Percentiles rank a stretch among this genome's conserved stretches.
Conservation (phyloP, 495 filamentous ascomycete genomes). For the Hypoxylon subgilvum region DNA sequence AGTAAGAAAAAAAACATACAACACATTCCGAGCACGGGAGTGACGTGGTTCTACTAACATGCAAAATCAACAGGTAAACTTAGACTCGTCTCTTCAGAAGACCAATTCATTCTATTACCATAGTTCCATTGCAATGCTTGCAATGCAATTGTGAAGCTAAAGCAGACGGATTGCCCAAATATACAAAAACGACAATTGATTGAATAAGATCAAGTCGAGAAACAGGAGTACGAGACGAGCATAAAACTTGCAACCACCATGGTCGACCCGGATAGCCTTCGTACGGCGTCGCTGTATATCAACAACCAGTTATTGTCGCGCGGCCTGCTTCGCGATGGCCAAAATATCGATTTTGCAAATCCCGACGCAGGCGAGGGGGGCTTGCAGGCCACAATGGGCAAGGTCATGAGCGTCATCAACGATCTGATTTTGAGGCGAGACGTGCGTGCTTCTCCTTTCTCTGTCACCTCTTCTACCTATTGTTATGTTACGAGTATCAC, state of each 20-base stretch:
- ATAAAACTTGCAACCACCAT: no score
- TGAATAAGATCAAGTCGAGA: no score
- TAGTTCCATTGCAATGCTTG: no score
- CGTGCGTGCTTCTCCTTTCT: slow-evolving; percentile 56
- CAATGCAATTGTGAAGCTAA: no score
- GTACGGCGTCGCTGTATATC: slow-evolving; percentile 90
- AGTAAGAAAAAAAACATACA: slow-evolving; percentile 19
- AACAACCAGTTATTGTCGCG: slow-evolving; percentile 93
- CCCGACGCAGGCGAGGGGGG: slow-evolving; percentile 71
- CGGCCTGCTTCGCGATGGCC: slow-evolving; percentile 83
- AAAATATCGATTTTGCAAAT: slow-evolving; percentile 81
- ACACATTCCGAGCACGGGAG: not conserved
- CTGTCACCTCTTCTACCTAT: not conserved
- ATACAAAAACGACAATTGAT: no score
- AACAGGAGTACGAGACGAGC: no score
- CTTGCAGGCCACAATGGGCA: slow-evolving; percentile 73
- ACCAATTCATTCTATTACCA: no score
- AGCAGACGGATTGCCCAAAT: no score
- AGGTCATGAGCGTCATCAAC: slow-evolving; percentile 89
- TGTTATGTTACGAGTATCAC: no score
- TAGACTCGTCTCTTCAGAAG: no score
- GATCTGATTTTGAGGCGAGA: slow-evolving; percentile 84
- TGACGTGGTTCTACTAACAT: not conserved
- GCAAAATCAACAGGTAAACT: not conserved
- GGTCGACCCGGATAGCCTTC: slow-evolving; percentile 82